Evolutionary conservation across 305 asterid species (phyloP), one percentile per base, ranked within the genome.

Genomic region (Striga hermonthica): DNA sequence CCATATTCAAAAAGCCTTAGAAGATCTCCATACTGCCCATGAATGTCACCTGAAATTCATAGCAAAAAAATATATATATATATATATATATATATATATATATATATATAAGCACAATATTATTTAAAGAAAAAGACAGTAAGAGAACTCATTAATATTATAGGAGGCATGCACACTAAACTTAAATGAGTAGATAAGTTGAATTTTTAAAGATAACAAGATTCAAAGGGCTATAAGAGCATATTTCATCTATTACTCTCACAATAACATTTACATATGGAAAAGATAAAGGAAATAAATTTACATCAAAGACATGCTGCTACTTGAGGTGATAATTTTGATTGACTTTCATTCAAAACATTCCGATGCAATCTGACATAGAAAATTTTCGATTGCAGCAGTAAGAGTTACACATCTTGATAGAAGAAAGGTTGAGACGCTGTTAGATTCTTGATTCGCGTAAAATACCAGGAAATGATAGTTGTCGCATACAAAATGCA

Each of bases 1-100:
- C 79, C 79, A 16, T 75, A 71, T 38, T 75, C 79, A n/a, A 75
- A 75, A 71, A 75, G 76, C 58, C 76, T 70, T 6, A 75, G 72
- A 66, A 70, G 79, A 68, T 75, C 76, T 38, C 75, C 67, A 31
- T 70, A 75, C 39, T 75, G 79, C 44, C 76, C 76, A 43, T 75
- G 80, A 62, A 75, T 67, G 63, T 75, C 76, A 62, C 80, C 76
- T 75, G 71, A 53, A 28, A 22, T 16, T 7, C 11, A 7, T 53
- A 16, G 9, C 16, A 16, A 53, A 8, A 53, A 16, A 50, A 12
- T 0, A 22, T n/a, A 22, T 0, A 22, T 22, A 22, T 22, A 22
- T 22, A 22, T 22, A 22, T 22, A 22, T 22, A 22, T 50, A 50
- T n/a, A n/a, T n/a, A 22, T 0, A 22, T 22, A 22, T 22, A 22